These are phyloP conservation scores for Fusarium sp. DNA, from an alignment of 2,329 filamentous ascomycete species.

Conservation along the genomic window DNA sequence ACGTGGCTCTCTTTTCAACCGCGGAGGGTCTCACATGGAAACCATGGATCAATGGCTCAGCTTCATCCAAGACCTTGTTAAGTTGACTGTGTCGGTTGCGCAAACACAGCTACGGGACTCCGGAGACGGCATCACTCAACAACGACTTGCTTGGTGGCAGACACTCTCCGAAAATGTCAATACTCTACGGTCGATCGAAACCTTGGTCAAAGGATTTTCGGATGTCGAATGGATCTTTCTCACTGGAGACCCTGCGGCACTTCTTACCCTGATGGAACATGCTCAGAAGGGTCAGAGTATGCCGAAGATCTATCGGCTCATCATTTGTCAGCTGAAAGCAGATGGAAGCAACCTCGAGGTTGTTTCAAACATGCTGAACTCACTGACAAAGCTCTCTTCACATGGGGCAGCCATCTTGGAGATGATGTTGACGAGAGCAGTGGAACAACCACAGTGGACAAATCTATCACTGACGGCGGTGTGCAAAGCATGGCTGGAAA, in stretches of 20 bases:
- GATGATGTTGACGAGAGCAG: background rate
- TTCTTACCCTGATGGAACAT: background rate
- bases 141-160: background rate
- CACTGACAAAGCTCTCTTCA: background rate
- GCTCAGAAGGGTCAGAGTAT: background rate
- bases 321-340: background rate
- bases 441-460: background rate
- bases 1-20: background rate
- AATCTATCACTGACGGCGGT: background rate
- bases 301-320: background rate
- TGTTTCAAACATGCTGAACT: background rate
- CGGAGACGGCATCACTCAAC: background rate
- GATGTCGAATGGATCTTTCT: background rate
- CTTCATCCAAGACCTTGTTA: background rate
- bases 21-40: background rate
- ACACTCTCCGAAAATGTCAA: background rate
- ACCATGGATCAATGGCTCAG: background rate
- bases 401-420: background rate
- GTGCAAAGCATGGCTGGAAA: background rate
- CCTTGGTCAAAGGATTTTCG: background rate
- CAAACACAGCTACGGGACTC: background rate
- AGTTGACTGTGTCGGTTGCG: background rate
- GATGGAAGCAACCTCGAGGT: background rate
- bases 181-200: background rate
- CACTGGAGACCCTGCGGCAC: background rate